phyloP scores from a whole-genome alignment of 78 protist genomes.

The Polysphondylium violaceum region DNA sequence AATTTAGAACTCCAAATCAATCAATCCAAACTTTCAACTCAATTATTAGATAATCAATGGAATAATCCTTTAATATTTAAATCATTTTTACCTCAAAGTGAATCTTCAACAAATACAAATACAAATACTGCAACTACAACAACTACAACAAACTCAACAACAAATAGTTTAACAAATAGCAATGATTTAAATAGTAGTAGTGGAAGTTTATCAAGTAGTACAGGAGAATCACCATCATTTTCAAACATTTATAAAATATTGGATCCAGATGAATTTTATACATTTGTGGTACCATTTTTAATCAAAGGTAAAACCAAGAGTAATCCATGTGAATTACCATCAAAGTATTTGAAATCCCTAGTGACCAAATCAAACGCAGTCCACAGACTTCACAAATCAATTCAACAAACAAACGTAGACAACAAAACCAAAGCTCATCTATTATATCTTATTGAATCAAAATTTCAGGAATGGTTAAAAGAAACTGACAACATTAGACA shows the following conservation, averaged over 20 bases:
- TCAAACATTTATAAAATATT: constrained; percentile 17
- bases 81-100: neutral
- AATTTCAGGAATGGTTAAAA: constrained; percentile 69
- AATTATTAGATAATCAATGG: constrained; percentile 36
- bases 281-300: constrained; percentile 54
- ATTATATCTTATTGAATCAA: constrained; percentile 62
- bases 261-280: constrained; percentile 63
- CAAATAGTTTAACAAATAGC: no score
- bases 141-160: neutral
- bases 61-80: constrained; percentile 28
- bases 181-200: no score
- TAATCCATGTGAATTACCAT: constrained; percentile 65
- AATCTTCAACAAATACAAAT: neutral
- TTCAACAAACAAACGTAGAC: constrained; percentile 49
- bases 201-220: neutral
- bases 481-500: constrained; percentile 72
- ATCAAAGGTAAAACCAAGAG: constrained; percentile 63
- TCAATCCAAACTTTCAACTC: constrained; percentile 21
- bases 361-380: constrained; percentile 17
- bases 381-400: constrained; percentile 41
- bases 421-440: constrained; percentile 49
- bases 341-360: constrained; percentile 6
- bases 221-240: neutral
- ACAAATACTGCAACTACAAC: neutral
- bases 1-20: constrained; percentile 35